These are phyloP conservation scores for Pyricularia pennisetigena DNA, from an alignment of 2,329 filamentous ascomycete genomes.

Conservation along the genomic window DNA sequence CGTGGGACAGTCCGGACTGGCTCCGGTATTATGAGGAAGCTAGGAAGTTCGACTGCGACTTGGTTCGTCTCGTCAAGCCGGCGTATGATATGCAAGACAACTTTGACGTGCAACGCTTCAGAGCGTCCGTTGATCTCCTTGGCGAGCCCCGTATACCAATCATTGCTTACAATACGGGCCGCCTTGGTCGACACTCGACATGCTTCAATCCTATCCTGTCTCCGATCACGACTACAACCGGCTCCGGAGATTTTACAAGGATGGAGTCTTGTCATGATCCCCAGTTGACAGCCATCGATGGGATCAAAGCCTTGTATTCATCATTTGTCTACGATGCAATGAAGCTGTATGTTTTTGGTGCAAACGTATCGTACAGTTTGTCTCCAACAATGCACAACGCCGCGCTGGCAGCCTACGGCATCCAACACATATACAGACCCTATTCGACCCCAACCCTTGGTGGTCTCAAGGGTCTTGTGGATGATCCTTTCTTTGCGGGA, in stretches of 20 bases:
- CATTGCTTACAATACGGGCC: slow-evolving; percentile 56
- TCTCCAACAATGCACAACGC: slow-evolving; percentile 72
- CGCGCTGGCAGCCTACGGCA: slow-evolving; percentile 56
- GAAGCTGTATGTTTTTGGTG: slow-evolving; percentile 48
- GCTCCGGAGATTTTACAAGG: not conserved
- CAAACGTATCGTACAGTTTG: slow-evolving; percentile 60
- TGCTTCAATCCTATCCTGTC: slow-evolving; percentile 58
- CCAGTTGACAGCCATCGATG: slow-evolving; percentile 50
- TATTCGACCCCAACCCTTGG: slow-evolving; percentile 53
- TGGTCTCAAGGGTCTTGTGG: slow-evolving; percentile 53
- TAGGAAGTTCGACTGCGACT: slow-evolving; percentile 45
- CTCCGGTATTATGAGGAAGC: slow-evolving; percentile 48
- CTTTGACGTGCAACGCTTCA: slow-evolving; percentile 45
- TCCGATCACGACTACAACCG: slow-evolving; percentile 28
- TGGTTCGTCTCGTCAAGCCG: slow-evolving; percentile 51
- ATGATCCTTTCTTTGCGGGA: slow-evolving; percentile 60
- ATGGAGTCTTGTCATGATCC: not conserved
- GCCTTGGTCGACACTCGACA: slow-evolving; percentile 51
- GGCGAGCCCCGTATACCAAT: slow-evolving; percentile 37
- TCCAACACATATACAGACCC: slow-evolving; percentile 58
- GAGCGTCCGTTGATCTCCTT: slow-evolving; percentile 28
- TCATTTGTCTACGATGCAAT: slow-evolving; percentile 59
- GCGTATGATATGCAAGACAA: slow-evolving; percentile 51
- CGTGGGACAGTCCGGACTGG: slow-evolving; percentile 49
- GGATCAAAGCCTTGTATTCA: slow-evolving; percentile 55